Conservation (phyloP, 2,329 filamentous ascomycete species). For the Pseudocercospora cruenta region DNA sequence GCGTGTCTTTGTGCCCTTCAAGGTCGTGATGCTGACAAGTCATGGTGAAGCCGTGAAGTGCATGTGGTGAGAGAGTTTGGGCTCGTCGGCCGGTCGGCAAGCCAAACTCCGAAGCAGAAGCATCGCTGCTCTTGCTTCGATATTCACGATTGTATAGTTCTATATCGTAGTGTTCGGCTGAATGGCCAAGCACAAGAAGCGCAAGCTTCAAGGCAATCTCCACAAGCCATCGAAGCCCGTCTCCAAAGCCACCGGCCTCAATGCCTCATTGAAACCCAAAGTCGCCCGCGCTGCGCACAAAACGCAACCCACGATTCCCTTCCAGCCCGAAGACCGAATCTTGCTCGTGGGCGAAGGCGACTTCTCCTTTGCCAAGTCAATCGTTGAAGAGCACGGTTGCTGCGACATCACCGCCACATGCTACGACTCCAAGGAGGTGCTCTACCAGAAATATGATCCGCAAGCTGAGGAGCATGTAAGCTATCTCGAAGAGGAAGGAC, state of each 20-base stretch:
- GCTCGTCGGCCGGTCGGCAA: not conserved
- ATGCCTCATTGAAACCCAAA: constrained; percentile 10
- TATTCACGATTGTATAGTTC: not conserved
- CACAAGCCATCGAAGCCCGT: constrained; percentile 15
- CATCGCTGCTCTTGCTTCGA: not conserved
- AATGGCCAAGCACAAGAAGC: constrained; percentile 36
- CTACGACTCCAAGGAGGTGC: constrained; percentile 61
- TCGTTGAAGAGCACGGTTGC: constrained; percentile 69
- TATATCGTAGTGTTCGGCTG: not conserved
- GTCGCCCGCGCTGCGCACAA: constrained; percentile 15
- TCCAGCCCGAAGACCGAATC: constrained; percentile 65
- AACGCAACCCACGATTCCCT: constrained; percentile 65
- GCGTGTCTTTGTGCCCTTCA: not conserved
- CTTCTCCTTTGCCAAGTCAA: constrained; percentile 73
- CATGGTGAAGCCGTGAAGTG: too few relatives aligned
- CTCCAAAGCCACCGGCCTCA: constrained; percentile 11
- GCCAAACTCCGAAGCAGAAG: not conserved
- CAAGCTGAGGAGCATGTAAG: constrained; percentile 65
- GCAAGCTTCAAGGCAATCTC: constrained; percentile 24
- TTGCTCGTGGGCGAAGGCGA: constrained; percentile 79
- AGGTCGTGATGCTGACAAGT: not conserved
- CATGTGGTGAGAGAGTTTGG: not conserved
- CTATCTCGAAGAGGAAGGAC: constrained; percentile 53
- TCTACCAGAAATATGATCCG: constrained; percentile 70
- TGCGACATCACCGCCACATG: constrained; percentile 70